Percentiles rank a stretch among this genome's conserved stretches.
Evolutionary conservation across 1,139 yeast genomes (phyloP).

Genomic region (Zygoascus meyerae): DNA sequence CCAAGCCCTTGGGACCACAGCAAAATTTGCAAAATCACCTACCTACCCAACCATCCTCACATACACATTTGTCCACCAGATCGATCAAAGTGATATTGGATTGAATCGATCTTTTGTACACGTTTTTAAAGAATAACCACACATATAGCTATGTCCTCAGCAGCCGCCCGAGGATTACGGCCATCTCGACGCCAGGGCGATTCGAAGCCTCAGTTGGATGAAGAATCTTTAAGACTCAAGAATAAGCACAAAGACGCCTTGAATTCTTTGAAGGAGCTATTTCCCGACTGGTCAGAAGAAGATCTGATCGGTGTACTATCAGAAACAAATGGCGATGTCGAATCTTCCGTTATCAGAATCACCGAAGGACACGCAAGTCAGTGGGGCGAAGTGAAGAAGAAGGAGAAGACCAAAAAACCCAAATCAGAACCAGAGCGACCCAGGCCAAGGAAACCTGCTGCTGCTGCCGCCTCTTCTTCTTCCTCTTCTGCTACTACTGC

Average conservation of each 20-base stretch:
- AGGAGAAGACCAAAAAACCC: constrained; percentile 27
- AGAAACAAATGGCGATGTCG: constrained; percentile 70
- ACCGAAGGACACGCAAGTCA: constrained; percentile 61
- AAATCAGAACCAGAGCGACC: constrained; percentile 12
- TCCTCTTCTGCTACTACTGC: constrained; percentile 11
- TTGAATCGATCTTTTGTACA: background rate
- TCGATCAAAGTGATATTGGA: too few relatives aligned
- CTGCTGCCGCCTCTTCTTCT: constrained; percentile 3
- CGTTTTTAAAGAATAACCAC: constrained; percentile 1
- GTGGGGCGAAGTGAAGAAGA: constrained; percentile 61
- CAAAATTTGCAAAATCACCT: too few relatives aligned
- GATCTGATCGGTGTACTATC: constrained; percentile 71
- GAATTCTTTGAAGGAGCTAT: constrained; percentile 68
- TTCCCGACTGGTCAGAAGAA: constrained; percentile 91
- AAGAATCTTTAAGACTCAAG: constrained; percentile 31
- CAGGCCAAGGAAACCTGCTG: constrained; percentile 15
- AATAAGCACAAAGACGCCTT: constrained; percentile 41
- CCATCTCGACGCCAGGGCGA: constrained; percentile 8
- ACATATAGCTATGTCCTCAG: background rate
- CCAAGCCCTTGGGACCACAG: too few relatives aligned
- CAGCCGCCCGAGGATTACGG: constrained; percentile 9
- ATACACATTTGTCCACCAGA: too few relatives aligned
- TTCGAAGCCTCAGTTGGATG: constrained; percentile 26
- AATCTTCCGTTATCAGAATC: constrained; percentile 77
- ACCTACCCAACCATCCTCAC: too few relatives aligned